Conservation (phyloP, 176 grass and related monocot genomes). For the Musa troglodytarum region DNA sequence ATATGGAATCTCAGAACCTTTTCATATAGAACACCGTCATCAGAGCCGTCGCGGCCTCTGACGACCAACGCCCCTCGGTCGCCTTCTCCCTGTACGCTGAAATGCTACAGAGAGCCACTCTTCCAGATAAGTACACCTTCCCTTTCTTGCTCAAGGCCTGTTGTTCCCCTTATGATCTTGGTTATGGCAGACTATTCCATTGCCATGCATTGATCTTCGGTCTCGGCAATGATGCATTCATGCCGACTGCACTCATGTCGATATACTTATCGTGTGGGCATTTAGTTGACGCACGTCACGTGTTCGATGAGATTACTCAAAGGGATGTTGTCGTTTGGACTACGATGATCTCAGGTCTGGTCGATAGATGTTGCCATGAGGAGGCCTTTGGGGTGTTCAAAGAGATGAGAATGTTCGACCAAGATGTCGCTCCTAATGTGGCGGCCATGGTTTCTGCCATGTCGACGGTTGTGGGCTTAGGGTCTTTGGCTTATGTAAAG, state of each 20-base stretch:
- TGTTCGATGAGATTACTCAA: conserved; percentile 9
- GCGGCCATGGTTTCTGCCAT: conserved; percentile 36
- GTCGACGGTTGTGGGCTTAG: conserved; percentile 30
- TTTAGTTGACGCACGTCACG: not conserved
- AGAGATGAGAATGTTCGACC: conserved; percentile 8
- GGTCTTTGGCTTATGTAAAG: conserved; percentile 40
- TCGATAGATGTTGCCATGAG: not conserved
- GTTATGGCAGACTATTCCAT: conserved; percentile 24
- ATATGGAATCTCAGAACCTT: not conserved
- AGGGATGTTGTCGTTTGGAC: conserved; percentile 17
- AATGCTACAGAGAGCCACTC: conserved; percentile 37
- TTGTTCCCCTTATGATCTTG: conserved; percentile 10
- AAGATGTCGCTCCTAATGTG: conserved; percentile 24
- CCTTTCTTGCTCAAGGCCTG: conserved; percentile 56
- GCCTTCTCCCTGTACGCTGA: conserved; percentile 37
- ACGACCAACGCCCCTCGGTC: not conserved
- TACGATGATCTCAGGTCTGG: conserved; percentile 18
- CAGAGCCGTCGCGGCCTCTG: conserved; percentile 10
- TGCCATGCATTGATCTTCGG: conserved; percentile 13
- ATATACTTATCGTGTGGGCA: conserved; percentile 18
- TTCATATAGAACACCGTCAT: conserved; percentile 69
- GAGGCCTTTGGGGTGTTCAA: conserved; percentile 15
- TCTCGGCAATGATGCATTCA: not conserved
- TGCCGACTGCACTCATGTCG: conserved; percentile 11
- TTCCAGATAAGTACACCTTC: conserved; percentile 42